A percentile compares a stretch with the other conserved stretches of the same genome.
These are phyloP conservation scores for Tolypocladium nubicola DNA, from an alignment of 2,329 filamentous ascomycete genomes.

Conservation along the genomic window DNA sequence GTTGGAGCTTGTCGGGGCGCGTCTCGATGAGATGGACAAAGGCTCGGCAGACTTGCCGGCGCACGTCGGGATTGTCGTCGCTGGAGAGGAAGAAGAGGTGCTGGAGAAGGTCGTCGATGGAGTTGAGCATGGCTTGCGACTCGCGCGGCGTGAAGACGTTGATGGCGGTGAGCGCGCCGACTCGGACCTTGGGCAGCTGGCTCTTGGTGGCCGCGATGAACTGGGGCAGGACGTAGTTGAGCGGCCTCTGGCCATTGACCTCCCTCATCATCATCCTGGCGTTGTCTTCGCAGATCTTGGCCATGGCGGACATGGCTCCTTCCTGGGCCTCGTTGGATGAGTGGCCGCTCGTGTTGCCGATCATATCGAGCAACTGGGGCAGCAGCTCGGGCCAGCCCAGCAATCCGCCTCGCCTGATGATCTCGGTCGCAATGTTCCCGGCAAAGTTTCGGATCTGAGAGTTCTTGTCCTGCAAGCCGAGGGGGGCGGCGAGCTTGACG, in stretches of 20 bases:
- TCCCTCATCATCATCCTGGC: constrained; percentile 76
- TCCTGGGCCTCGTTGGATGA: constrained; percentile 68
- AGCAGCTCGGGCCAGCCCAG: constrained; percentile 87
- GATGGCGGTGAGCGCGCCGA: constrained; percentile 70
- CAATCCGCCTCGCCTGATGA: constrained; percentile 75
- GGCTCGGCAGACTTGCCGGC: constrained; percentile 84
- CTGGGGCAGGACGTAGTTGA: constrained; percentile 82
- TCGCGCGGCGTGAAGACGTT: constrained; percentile 86
- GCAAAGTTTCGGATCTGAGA: constrained; percentile 78
- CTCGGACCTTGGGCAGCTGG: constrained; percentile 64
- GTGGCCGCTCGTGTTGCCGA: constrained; percentile 62
- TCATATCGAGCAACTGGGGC: constrained; percentile 68
- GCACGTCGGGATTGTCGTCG: constrained; percentile 71
- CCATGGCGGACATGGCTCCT: constrained; percentile 82
- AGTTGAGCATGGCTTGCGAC: constrained; percentile 69
- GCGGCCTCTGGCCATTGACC: constrained; percentile 77
- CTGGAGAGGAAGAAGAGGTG: constrained; percentile 73
- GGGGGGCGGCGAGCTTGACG: constrained; percentile 68
- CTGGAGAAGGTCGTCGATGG: constrained; percentile 70
- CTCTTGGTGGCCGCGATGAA: constrained; percentile 79
- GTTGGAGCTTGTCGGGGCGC: constrained; percentile 78
- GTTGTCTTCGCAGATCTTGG: constrained; percentile 97
- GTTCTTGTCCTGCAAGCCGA: constrained; percentile 72
- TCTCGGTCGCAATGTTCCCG: constrained; percentile 88
- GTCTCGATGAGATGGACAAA: constrained; percentile 90